Percentiles rank a stretch among this genome's conserved stretches.
These are phyloP conservation scores for Emericellopsis cladophorae DNA, from an alignment of 2,329 filamentous ascomycete genomes.

Conservation along the genomic window DNA sequence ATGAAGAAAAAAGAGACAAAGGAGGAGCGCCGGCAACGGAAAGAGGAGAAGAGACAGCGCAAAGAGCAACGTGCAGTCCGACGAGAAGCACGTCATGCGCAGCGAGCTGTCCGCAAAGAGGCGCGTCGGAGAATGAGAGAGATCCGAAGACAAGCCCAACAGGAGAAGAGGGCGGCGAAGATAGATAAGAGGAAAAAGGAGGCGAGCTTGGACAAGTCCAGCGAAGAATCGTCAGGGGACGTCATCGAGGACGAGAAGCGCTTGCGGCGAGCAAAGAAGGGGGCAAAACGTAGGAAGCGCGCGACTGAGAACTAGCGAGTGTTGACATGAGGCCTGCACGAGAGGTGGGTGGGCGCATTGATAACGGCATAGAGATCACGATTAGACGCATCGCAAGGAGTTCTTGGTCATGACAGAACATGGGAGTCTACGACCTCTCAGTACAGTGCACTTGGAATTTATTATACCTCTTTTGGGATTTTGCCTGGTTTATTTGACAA, in stretches of 20 bases:
- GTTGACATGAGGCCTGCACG: conserved; percentile 10
- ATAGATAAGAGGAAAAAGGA: conserved; percentile 7
- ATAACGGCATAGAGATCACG: not conserved
- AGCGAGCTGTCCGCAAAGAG: not conserved
- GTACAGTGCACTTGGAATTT: not conserved
- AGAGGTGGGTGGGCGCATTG: not conserved
- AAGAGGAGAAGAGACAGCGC: conserved; percentile 16
- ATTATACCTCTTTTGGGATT: conserved; percentile 46
- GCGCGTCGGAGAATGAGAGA: not conserved
- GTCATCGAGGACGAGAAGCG: conserved; percentile 27
- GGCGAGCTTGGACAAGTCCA: conserved; percentile 1
- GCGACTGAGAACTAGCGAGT: conserved; percentile 11
- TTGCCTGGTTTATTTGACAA: conserved; percentile 62
- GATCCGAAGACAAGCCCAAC: not conserved
- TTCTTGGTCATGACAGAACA: conserved; percentile 1
- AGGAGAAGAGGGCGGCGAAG: not conserved
- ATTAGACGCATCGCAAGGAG: conserved; percentile 2
- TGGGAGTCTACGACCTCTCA: not conserved
- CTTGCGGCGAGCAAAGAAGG: conserved; percentile 27
- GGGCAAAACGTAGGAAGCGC: conserved; percentile 27
- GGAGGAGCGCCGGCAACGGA: conserved; percentile 25
- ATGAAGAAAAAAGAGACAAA: conserved; percentile 22
- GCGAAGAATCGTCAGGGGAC: not conserved
- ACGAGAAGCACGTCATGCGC: not conserved
- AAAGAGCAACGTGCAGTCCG: conserved; percentile 12